phyloP scores from a whole-genome alignment of 2,329 filamentous ascomycete species.

The Aspergillus thermomutatus region DNA sequence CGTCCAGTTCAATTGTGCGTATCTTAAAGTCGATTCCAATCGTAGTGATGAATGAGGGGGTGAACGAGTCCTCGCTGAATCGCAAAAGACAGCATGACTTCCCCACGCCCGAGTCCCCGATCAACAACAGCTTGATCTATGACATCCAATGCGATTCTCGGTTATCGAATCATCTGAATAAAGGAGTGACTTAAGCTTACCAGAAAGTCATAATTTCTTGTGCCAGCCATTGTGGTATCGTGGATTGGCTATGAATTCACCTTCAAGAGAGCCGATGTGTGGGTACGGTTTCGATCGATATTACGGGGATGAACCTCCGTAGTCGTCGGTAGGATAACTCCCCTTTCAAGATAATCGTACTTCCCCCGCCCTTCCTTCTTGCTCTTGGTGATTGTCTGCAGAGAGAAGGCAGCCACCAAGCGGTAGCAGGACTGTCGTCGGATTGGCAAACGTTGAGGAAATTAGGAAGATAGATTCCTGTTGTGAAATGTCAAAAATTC shows the following conservation, averaged over 20 bases:
- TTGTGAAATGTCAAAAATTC: not conserved
- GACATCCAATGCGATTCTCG: conserved; percentile 14
- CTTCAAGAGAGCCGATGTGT: not conserved
- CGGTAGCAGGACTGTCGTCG: conserved; percentile 7
- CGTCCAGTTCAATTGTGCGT: conserved; percentile 96
- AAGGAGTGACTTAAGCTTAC: conserved; percentile 52
- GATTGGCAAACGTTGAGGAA: not conserved
- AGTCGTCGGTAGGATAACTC: not conserved
- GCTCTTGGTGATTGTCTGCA: conserved; percentile 3
- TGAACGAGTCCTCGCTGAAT: conserved; percentile 97
- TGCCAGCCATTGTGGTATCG: conserved; percentile 71
- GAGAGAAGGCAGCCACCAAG: conserved; percentile 12
- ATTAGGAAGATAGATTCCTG: not conserved
- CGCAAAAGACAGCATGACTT: conserved; percentile 96
- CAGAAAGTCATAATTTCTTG: conserved; percentile 98
- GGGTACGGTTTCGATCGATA: not conserved
- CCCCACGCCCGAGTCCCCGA: conserved; percentile 93
- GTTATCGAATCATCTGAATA: conserved; percentile 10
- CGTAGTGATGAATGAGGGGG: conserved; percentile 95
- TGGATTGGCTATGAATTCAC: conserved; percentile 1
- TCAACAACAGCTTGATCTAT: conserved; percentile 94
- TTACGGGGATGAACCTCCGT: not conserved
- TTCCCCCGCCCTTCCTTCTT: not conserved
- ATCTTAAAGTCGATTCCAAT: conserved; percentile 99
- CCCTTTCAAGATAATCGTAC: not conserved